Evolutionary conservation across 345 rosid species (phyloP).

Genomic region (Angophora floribunda): DNA sequence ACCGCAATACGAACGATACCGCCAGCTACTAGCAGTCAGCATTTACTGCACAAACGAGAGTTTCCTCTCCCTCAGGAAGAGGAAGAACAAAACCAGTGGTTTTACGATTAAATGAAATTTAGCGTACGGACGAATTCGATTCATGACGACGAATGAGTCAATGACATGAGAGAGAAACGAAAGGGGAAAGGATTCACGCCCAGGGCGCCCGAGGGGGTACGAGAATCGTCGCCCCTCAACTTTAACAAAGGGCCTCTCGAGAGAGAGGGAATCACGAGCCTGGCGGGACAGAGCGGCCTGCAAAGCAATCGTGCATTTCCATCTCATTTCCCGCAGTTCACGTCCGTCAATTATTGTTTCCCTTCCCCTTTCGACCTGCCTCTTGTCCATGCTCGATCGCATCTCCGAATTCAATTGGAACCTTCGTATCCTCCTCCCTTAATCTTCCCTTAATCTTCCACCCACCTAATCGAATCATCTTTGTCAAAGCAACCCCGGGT

Average conservation of each 20-base stretch:
- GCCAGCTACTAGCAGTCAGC: background rate
- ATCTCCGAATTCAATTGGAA: background rate
- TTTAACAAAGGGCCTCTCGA: background rate
- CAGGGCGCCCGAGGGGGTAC: background rate
- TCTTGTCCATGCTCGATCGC: background rate
- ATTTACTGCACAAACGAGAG: background rate
- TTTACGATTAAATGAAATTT: background rate
- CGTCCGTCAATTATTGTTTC: background rate
- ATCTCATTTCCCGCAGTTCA: background rate
- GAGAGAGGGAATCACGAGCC: background rate
- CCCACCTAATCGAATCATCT: background rate
- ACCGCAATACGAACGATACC: background rate
- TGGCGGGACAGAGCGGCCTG: background rate
- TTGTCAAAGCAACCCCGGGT: background rate
- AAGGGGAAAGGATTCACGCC: background rate
- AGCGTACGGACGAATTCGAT: background rate
- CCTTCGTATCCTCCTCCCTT: background rate
- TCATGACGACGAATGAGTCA: background rate
- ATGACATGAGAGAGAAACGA: background rate
- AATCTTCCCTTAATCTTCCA: background rate
- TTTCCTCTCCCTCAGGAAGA: no score
- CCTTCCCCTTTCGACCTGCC: background rate
- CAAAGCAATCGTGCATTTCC: background rate
- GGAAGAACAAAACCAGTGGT: background rate
- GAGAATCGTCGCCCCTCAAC: background rate